A percentile compares a stretch with the other conserved stretches of the same genome.
These are phyloP conservation scores for Rhodotorula graminis DNA, from an alignment of 768 basidiomycete genomes.

Conservation along the genomic window DNA sequence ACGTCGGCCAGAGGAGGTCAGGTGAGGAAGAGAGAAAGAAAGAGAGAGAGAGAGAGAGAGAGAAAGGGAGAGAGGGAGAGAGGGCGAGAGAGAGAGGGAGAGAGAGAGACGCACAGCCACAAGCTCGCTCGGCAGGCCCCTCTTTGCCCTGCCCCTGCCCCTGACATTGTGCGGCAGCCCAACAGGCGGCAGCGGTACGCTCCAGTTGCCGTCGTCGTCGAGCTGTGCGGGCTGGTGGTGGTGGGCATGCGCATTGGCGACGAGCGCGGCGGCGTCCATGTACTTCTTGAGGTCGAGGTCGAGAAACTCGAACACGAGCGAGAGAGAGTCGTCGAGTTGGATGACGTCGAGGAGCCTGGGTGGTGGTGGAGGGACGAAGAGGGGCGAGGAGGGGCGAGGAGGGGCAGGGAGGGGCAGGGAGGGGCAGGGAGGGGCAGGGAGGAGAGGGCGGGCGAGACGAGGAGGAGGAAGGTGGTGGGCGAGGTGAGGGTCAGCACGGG, in stretches of 20 bases:
- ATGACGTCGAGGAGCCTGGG: slow-evolving; percentile 87
- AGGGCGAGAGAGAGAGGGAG: neutral
- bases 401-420: neutral
- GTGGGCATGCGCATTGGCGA: too few species aligned
- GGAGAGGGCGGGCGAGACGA: neutral
- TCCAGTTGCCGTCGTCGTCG: slow-evolving; percentile 13
- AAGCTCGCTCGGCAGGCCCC: slow-evolving; percentile 60
- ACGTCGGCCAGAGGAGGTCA: neutral
- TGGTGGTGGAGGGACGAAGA: neutral
- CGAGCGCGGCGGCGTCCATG: slow-evolving; percentile 79
- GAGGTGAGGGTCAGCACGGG: too few species aligned
- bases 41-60: slow-evolving; percentile 8
- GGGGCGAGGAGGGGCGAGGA: neutral
- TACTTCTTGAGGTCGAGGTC: slow-evolving; percentile 95
- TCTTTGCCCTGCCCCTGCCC: slow-evolving; percentile 27
- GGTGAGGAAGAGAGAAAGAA: neutral
- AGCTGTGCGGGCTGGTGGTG: neutral
- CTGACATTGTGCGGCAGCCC: slow-evolving; percentile 11
- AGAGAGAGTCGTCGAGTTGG: slow-evolving; percentile 92
- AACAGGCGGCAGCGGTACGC: neutral
- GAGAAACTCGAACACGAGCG: slow-evolving; percentile 95
- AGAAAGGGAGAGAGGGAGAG: too few species aligned
- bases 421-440: neutral
- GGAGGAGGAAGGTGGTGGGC: too few species aligned
- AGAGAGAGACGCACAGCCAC: slow-evolving; percentile 62